Conservation (phyloP, 2,329 filamentous ascomycete species). For the Neurospora crassa region DNA sequence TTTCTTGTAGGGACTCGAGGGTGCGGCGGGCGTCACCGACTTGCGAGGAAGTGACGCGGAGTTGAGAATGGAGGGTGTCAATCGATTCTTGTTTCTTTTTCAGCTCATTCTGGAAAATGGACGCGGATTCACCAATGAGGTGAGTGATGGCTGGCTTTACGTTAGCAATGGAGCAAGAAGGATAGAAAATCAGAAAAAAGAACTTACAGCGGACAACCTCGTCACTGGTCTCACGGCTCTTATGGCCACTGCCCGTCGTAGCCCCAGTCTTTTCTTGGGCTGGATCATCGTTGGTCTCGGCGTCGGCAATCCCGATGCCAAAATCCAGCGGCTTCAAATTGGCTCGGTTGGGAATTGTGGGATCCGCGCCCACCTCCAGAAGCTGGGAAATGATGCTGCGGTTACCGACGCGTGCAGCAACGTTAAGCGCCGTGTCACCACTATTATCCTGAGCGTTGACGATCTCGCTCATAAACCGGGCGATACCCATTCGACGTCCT, state of each 20-base stretch:
- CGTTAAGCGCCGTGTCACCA: conserved; percentile 89
- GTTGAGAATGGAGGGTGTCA: conserved; percentile 69
- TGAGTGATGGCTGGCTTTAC: conserved; percentile 62
- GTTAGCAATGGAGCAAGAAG: conserved; percentile 17
- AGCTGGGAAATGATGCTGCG: conserved; percentile 94
- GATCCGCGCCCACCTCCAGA: conserved; percentile 87
- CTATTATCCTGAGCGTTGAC: conserved; percentile 92
- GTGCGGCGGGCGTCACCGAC: conserved; percentile 68
- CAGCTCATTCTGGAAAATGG: conserved; percentile 71
- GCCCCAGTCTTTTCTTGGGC: conserved; percentile 33
- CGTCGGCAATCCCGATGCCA: conserved; percentile 65
- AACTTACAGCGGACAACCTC: conserved; percentile 70
- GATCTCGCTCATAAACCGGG: conserved; percentile 92
- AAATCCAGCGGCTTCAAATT: conserved; percentile 89
- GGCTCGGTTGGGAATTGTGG: conserved; percentile 83
- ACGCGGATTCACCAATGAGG: conserved; percentile 68
- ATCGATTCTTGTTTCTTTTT: conserved; percentile 76
- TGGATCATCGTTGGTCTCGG: conserved; percentile 34
- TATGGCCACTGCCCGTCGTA: conserved; percentile 37
- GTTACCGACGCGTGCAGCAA: conserved; percentile 88
- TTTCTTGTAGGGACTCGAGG: conserved; percentile 60
- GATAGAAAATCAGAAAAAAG: conserved; percentile 16
- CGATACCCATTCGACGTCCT: conserved; percentile 57
- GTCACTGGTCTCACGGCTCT: conserved; percentile 62
- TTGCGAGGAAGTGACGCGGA: conserved; percentile 70